Evolutionary conservation across 495 filamentous ascomycete genomes (phyloP), one percentile per base, ranked within the genome.

Genomic region (Hyaloscypha finlandica): DNA sequence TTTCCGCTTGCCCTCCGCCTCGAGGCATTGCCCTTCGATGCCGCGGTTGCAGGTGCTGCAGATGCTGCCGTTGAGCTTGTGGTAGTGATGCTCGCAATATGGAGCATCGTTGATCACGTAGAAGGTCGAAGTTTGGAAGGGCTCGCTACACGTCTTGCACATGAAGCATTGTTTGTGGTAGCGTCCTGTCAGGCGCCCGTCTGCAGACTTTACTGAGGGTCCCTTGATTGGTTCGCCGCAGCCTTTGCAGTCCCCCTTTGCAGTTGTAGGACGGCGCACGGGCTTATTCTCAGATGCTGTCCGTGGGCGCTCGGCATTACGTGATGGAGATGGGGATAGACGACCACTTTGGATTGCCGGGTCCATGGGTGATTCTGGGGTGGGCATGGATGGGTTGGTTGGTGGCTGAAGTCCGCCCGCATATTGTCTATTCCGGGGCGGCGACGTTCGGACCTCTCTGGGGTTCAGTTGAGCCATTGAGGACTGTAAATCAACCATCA

Each of bases 91-190:
- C 37, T 91, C 89, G 79, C 95, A 99, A 80, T 91, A 97, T 4
- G 95, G 95, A 9, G 86, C 80, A 76, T 99, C 91, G 69, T 91
- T 80, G 42, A 92, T 79, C 45, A 99, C 93, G 77, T 99, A 99
- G 73, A 99, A 99, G 61, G 95, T 94, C 2, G 92, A 84, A 0
- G 94, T 94, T 55, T 87, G 81, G 73, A 99, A 99, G 3, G 94
- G 91, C 30, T 86, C 84, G 14, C 79, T 78, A 80, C 95, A 99
- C 8, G 90, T 92, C 4, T 86, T 86, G 81, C 95, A 99, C 5
- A 94, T 91, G 75, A 99, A 98, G 73, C 95, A 99, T 16, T 88
- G 83, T 70, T 94, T 93, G 77, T 99, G 95, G 73, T 97, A 99
- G 42, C 93, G 88, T 1, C 95, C 95, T 2, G 94, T 96, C 5